Conservation (phyloP, 2,329 filamentous ascomycete genomes). For the Nannizzia gypsea region DNA sequence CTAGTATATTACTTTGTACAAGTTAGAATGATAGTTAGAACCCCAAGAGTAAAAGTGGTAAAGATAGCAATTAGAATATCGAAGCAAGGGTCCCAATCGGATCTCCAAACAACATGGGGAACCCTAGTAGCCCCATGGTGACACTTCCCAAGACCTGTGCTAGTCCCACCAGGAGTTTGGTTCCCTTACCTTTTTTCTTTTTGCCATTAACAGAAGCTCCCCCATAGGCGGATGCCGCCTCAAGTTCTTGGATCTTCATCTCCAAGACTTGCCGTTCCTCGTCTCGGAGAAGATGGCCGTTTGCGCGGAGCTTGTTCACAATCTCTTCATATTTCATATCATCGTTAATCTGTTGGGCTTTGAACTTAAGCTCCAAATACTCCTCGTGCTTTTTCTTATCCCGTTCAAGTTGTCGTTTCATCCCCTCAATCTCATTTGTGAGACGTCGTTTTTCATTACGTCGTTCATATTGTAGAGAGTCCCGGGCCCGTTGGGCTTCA, state of each 20-base stretch:
- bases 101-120: conserved; percentile 6
- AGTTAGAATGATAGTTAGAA: not conserved
- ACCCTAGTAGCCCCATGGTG: conserved; percentile 6
- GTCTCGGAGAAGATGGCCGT: conserved; percentile 1
- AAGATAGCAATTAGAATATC: not conserved
- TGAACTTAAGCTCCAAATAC: conserved; percentile 2
- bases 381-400: conserved; percentile 4
- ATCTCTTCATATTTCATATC: conserved; percentile 7
- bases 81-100: conserved; percentile 2
- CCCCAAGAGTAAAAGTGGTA: not conserved
- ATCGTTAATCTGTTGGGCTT: conserved; percentile 4
- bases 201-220: not conserved
- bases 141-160: conserved; percentile 6
- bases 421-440: conserved; percentile 4
- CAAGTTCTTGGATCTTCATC: not conserved
- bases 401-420: conserved; percentile 5
- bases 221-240: not conserved
- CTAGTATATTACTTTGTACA: not conserved
- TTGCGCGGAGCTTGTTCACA: conserved; percentile 1
- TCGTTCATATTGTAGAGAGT: conserved; percentile 2
- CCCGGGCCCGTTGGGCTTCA: conserved; percentile 4
- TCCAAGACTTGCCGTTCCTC: conserved; percentile 4
- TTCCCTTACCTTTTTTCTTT: conserved; percentile 7
- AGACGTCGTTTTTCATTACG: conserved; percentile 6
- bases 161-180: conserved; percentile 2